Percentiles rank a stretch among this genome's conserved stretches.
phyloP scores from a whole-genome alignment of 2,329 filamentous ascomycete genomes.

The Ascocoryne sarcoides region DNA sequence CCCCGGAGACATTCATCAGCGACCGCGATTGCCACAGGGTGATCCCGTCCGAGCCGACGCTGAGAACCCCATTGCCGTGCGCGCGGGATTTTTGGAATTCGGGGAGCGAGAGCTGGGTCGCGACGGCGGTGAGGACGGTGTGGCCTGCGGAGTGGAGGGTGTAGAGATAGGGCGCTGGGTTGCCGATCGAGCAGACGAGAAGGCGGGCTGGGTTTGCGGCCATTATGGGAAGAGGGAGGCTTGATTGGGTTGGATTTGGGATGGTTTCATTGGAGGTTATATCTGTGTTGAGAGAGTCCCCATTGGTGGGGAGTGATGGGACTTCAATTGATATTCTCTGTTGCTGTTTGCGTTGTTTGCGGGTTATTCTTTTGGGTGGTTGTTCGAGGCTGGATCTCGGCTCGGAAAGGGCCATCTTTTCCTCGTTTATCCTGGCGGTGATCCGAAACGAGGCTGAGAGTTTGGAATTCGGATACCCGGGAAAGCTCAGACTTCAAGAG shows the following conservation, averaged over 20 bases:
- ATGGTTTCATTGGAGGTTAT: too few species aligned
- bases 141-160: slow-evolving; percentile 88
- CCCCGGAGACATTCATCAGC: slow-evolving; percentile 79
- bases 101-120: slow-evolving; percentile 30
- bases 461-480: too few species aligned
- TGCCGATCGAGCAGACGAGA: slow-evolving; percentile 81
- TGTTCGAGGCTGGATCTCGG: neutral
- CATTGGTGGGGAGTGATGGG: too few species aligned
- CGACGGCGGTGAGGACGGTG: slow-evolving; percentile 56
- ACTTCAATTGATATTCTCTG: too few species aligned
- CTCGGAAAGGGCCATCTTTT: neutral
- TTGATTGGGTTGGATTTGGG: neutral
- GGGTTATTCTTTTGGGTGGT: neutral
- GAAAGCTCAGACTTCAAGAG: too few species aligned
- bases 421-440: neutral
- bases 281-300: too few species aligned
- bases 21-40: slow-evolving; percentile 67
- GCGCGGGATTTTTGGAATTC: slow-evolving; percentile 38
- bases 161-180: slow-evolving; percentile 64
- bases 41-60: slow-evolving; percentile 40
- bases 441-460: too few species aligned
- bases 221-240: neutral
- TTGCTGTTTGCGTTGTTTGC: neutral
- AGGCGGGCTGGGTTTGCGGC: slow-evolving; percentile 37
- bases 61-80: slow-evolving; percentile 40